Evolutionary conservation across 1,284 basidiomycete genomes (phyloP).

Genomic region (Ceratobasidium sp.): DNA sequence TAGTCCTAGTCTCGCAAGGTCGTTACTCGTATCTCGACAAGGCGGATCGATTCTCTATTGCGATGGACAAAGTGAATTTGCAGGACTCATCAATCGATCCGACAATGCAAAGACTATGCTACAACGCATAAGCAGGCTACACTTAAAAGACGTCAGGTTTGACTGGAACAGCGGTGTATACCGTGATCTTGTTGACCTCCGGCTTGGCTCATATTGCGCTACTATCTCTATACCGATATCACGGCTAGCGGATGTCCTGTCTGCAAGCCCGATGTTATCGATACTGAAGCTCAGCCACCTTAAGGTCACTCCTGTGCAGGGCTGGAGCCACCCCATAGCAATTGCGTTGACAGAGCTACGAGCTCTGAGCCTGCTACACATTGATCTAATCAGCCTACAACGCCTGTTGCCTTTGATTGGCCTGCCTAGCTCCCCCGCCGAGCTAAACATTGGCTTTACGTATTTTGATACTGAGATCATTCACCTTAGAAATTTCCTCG

Average conservation of each 20-base stretch:
- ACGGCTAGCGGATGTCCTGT: background rate
- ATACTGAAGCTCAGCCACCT: background rate
- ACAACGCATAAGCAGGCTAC: background rate
- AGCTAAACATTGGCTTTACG: background rate
- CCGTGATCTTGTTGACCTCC: conserved; percentile 5
- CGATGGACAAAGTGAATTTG: background rate
- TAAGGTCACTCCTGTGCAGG: background rate
- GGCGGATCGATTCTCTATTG: background rate
- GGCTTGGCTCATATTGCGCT: background rate
- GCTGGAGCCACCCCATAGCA: too few relatives aligned
- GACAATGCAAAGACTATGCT: background rate
- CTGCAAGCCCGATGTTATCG: background rate
- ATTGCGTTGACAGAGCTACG: background rate
- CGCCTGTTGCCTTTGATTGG: background rate
- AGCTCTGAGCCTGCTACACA: background rate
- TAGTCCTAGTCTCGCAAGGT: background rate
- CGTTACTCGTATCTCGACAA: background rate
- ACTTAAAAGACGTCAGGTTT: background rate
- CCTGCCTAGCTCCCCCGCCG: background rate
- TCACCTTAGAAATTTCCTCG: too few relatives aligned
- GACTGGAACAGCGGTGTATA: conserved; percentile 1
- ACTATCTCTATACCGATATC: background rate
- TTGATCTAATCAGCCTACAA: background rate
- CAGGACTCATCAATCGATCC: too few relatives aligned
- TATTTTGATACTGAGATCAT: background rate